phyloP scores from a whole-genome alignment of 805 yeast species.

The Candida chilensis region DNA sequence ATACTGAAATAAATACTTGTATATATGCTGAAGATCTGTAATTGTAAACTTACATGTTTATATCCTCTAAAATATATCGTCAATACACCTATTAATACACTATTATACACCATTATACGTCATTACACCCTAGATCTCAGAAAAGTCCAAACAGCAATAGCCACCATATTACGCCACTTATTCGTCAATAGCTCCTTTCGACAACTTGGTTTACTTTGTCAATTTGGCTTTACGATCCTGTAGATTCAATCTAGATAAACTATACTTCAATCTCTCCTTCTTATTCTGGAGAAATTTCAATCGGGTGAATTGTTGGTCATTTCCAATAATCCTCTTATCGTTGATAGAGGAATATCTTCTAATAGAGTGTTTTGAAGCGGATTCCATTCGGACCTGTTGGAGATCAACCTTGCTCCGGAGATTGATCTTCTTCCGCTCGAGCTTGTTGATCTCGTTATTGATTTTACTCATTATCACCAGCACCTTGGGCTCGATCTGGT shows the following conservation, averaged over 20 bases:
- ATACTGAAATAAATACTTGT: too few species aligned
- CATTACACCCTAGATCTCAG: too few species aligned
- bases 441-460: slow-evolving; percentile 18
- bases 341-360: slow-evolving; percentile 3
- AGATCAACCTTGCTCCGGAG: slow-evolving; percentile 25
- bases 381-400: slow-evolving; percentile 27
- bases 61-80: too few species aligned
- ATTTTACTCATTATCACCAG: slow-evolving; percentile 16
- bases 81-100: too few species aligned
- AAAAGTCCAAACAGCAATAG: too few species aligned
- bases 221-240: slow-evolving; percentile 12
- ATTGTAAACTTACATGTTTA: too few species aligned
- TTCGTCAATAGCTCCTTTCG: too few species aligned
- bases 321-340: slow-evolving; percentile 11
- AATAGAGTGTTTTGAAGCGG: slow-evolving; percentile 8
- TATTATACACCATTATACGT: too few species aligned
- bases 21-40: too few species aligned
- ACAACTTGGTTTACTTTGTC: too few species aligned
- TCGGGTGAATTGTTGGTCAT: slow-evolving; percentile 23
- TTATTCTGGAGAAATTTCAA: slow-evolving; percentile 29
- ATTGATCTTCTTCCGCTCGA: slow-evolving; percentile 20
- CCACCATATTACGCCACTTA: too few species aligned
- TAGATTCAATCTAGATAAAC: slow-evolving; percentile 15
- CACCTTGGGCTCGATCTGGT: slow-evolving; percentile 33
- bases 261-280: slow-evolving; percentile 33